These are phyloP conservation scores for Irpex sp. DNA, from an alignment of 1,284 basidiomycete species.

Conservation along the genomic window DNA sequence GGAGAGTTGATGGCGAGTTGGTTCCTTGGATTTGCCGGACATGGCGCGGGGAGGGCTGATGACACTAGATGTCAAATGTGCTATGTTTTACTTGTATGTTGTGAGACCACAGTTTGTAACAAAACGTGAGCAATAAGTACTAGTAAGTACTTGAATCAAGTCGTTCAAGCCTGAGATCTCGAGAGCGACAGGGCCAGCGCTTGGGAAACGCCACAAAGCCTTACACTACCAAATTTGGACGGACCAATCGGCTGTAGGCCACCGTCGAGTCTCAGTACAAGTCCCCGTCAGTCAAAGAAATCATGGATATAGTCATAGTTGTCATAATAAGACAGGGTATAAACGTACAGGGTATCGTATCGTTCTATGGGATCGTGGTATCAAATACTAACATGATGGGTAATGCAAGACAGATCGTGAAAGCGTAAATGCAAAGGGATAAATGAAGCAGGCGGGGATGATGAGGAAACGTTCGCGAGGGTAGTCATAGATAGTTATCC, in stretches of 20 bases:
- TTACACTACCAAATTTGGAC: background rate
- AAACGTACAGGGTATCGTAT: background rate
- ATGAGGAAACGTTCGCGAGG: too few relatives aligned
- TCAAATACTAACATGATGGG: background rate
- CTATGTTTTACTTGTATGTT: too few relatives aligned
- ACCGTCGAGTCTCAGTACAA: background rate
- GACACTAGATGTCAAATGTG: background rate
- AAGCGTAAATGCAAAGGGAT: background rate
- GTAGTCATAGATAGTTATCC: too few relatives aligned
- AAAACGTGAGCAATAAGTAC: background rate
- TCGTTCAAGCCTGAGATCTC: background rate
- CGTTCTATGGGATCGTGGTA: background rate
- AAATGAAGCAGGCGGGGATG: background rate
- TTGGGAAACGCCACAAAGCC: slow-evolving; percentile 2
- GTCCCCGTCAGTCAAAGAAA: too few relatives aligned
- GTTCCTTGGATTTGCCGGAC: slow-evolving; percentile 22
- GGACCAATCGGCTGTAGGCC: background rate
- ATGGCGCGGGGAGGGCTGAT: background rate
- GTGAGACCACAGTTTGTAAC: background rate
- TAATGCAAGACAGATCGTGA: background rate
- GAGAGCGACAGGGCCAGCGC: background rate
- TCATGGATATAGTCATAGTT: background rate
- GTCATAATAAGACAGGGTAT: background rate
- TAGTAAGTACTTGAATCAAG: too few relatives aligned
- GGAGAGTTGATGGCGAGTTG: slow-evolving; percentile 28